Evolutionary conservation across 768 basidiomycete genomes (phyloP).

Genomic region (Tephrocybe sp.): DNA sequence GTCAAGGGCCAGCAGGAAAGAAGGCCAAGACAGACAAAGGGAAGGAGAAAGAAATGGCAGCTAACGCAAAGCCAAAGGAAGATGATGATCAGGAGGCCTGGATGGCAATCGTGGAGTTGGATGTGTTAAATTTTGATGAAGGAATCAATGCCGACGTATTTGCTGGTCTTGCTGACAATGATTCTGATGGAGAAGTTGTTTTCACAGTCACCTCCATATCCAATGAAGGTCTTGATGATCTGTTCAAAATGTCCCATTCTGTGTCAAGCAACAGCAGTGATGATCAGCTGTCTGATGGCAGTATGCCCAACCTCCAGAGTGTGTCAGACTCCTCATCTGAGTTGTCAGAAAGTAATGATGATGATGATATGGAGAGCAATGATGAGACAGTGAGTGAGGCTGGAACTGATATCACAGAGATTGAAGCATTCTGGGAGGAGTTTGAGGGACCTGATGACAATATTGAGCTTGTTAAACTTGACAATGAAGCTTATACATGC

Average conservation of each 20-base stretch:
- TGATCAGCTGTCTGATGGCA: slow-evolving; percentile 3
- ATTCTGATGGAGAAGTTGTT: not conserved
- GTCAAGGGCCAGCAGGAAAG: slow-evolving; percentile 16
- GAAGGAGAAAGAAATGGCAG: slow-evolving; percentile 3
- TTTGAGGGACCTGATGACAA: not conserved
- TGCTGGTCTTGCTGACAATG: not conserved
- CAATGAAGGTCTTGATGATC: not conserved
- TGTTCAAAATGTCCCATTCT: not conserved
- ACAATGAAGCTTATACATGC: not conserved
- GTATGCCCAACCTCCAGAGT: not conserved
- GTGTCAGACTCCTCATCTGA: not conserved
- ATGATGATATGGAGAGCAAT: not conserved
- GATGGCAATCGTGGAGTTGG: slow-evolving; percentile 5
- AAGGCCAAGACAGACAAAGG: slow-evolving; percentile 7
- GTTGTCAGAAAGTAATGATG: not conserved
- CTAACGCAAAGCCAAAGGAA: slow-evolving; percentile 13
- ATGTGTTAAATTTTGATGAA: not conserved
- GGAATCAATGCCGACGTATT: not conserved
- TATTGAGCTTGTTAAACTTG: not conserved
- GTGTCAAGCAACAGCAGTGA: not conserved
- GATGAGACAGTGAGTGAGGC: not conserved
- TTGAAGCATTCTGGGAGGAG: not conserved
- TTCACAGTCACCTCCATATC: not conserved
- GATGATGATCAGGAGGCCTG: slow-evolving; percentile 15
- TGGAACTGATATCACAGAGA: not conserved